Conservation (phyloP, 2,329 filamentous ascomycete species). For the Exophiala calicioides region DNA sequence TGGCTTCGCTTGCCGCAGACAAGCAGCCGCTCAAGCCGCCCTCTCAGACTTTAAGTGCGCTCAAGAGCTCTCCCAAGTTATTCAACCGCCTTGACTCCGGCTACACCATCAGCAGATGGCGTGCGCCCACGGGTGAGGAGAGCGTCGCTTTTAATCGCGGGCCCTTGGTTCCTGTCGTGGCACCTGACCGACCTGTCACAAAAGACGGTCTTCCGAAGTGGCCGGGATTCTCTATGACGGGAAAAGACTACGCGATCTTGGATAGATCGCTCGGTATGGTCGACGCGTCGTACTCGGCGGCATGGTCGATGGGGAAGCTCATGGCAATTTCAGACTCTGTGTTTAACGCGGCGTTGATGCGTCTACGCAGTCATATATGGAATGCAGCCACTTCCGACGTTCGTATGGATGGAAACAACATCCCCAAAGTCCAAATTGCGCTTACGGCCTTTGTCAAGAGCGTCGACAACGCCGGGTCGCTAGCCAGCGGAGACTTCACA, state of each 20-base stretch:
- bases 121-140: constrained; percentile 43
- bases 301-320: constrained; percentile 47
- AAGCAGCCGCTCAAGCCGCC: constrained; percentile 7
- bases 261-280: constrained; percentile 44
- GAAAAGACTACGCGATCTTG: constrained; percentile 43
- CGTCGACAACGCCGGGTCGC: not conserved
- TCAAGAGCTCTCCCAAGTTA: too few species aligned
- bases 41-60: too few species aligned
- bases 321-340: constrained; percentile 41
- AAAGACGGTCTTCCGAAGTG: not conserved
- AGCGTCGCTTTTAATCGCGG: constrained; percentile 43
- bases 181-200: too few species aligned
- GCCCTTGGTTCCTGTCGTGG: constrained; percentile 41
- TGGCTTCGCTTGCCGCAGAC: constrained; percentile 21
- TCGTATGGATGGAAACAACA: constrained; percentile 1
- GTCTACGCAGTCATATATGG: constrained; percentile 31
- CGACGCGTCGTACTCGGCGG: constrained; percentile 47
- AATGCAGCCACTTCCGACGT: not conserved
- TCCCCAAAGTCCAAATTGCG: too few species aligned
- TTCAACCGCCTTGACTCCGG: constrained; percentile 38
- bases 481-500: not conserved
- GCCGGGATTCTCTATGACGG: constrained; percentile 36
- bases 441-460: constrained; percentile 12
- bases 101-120: constrained; percentile 42
- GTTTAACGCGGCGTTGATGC: constrained; percentile 36